These are phyloP conservation scores for Copromyces sp. DNA, from an alignment of 495 filamentous ascomycete species.

Conservation along the genomic window DNA sequence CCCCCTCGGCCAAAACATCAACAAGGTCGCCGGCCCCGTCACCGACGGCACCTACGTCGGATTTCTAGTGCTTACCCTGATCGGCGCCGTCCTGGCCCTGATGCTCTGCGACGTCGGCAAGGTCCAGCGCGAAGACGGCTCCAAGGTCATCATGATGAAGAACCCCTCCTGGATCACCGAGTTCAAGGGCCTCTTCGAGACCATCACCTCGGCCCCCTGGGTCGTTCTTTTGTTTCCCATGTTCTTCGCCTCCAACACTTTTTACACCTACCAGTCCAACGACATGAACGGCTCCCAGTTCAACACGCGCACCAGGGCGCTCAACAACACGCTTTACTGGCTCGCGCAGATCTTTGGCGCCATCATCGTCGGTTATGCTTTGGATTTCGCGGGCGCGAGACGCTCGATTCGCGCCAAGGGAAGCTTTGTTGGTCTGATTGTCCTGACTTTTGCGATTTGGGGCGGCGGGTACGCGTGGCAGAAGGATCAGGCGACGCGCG, in stretches of 20 bases:
- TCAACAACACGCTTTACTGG: conserved; percentile 86
- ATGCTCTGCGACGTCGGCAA: conserved; percentile 65
- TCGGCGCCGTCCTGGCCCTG: conserved; percentile 63
- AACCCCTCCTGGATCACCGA: conserved; percentile 75
- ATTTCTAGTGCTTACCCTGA: conserved; percentile 77
- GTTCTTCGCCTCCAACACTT: conserved; percentile 74
- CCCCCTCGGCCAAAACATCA: conserved; percentile 70
- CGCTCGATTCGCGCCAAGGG: conserved; percentile 67
- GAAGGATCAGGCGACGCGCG: conserved; percentile 45
- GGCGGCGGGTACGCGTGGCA: conserved; percentile 81
- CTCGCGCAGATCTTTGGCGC: conserved; percentile 80
- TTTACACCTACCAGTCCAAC: conserved; percentile 64
- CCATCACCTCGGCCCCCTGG: conserved; percentile 60
- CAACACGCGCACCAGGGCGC: conserved; percentile 67
- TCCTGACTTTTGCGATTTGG: conserved; percentile 76
- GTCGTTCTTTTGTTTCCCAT: conserved; percentile 80
- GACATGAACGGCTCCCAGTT: conserved; percentile 61
- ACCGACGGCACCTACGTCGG: conserved; percentile 82
- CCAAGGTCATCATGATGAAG: conserved; percentile 71
- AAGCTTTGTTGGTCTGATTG: conserved; percentile 54
- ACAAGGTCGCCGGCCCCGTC: conserved; percentile 50
- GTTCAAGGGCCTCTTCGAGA: conserved; percentile 67
- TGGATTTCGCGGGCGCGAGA: conserved; percentile 55
- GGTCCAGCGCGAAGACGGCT: conserved; percentile 71
- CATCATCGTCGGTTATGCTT: conserved; percentile 60